Conservation (phyloP, 2,329 filamentous ascomycete species). For the Aspergillus nomiae region DNA sequence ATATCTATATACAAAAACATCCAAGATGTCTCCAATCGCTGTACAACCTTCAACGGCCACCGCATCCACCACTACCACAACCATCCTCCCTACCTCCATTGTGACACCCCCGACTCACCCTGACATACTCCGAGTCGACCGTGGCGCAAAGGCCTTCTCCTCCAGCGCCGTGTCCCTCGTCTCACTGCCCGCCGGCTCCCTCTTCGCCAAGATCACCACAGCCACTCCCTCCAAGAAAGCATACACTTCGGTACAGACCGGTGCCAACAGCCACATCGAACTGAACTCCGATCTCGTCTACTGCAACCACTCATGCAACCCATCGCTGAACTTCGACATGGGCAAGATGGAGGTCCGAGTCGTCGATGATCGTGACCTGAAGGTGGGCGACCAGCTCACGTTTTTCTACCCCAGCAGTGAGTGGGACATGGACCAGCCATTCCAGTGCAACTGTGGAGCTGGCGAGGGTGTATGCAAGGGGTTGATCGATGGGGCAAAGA, state of each 20-base stretch:
- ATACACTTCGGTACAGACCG: conserved; percentile 57
- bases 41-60: conserved; percentile 21
- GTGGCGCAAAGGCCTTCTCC: conserved; percentile 36
- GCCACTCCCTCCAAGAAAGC: conserved; percentile 48
- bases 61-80: conserved; percentile 18
- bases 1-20: not conserved
- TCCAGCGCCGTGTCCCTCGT: conserved; percentile 51
- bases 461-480: conserved; percentile 35
- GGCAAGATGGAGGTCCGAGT: conserved; percentile 43
- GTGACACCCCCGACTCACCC: conserved; percentile 30
- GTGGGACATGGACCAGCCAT: conserved; percentile 52
- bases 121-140: conserved; percentile 28
- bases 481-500: conserved; percentile 43
- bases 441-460: conserved; percentile 47
- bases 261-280: conserved; percentile 54
- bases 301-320: conserved; percentile 59
- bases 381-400: conserved; percentile 45
- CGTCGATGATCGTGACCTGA: conserved; percentile 40
- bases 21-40: conserved; percentile 22
- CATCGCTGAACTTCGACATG: conserved; percentile 58
- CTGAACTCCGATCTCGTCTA: conserved; percentile 60
- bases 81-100: conserved; percentile 8
- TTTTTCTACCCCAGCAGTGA: conserved; percentile 55
- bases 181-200: conserved; percentile 51
- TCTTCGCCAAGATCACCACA: conserved; percentile 51